Conservation (phyloP, 192 early-diverging fungal genomes). For the Coemansia asiatica region DNA sequence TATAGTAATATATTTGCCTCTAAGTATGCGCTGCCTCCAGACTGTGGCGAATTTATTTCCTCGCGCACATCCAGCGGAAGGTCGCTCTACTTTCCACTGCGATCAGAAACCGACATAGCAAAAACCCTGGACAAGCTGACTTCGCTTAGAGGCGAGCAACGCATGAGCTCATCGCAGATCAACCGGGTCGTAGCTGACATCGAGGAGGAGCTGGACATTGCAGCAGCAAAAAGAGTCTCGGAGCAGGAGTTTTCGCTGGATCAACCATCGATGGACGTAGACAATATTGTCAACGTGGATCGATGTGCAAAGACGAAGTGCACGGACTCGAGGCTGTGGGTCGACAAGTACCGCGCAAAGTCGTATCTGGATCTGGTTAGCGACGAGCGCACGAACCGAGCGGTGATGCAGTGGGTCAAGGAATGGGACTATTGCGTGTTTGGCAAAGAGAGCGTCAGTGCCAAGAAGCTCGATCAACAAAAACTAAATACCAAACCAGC, state of each 20-base stretch:
- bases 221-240: constrained; percentile 3
- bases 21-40: constrained; percentile 39
- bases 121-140: constrained; percentile 21
- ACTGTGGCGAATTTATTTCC: constrained; percentile 40
- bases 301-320: constrained; percentile 19
- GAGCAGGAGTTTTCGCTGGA: constrained; percentile 8
- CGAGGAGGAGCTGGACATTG: constrained; percentile 31
- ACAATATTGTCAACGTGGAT: not conserved
- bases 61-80: constrained; percentile 24
- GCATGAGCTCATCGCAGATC: constrained; percentile 23
- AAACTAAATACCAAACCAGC: not conserved
- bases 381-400: constrained; percentile 87
- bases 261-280: constrained; percentile 1
- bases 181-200: constrained; percentile 44
- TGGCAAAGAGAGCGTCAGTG: constrained; percentile 37
- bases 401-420: constrained; percentile 91
- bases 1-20: not conserved
- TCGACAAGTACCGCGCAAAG: constrained; percentile 86
- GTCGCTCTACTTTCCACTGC: constrained; percentile 37
- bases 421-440: constrained; percentile 98
- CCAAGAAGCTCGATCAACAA: constrained; percentile 17
- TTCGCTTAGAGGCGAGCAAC: constrained; percentile 6
- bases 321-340: constrained; percentile 64
- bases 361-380: constrained; percentile 85
- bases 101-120: constrained; percentile 12